Percentiles rank a stretch among this genome's conserved stretches.
These are phyloP conservation scores for Ceratobasidium sp. DNA, from an alignment of 1,284 basidiomycete genomes.

Conservation along the genomic window DNA sequence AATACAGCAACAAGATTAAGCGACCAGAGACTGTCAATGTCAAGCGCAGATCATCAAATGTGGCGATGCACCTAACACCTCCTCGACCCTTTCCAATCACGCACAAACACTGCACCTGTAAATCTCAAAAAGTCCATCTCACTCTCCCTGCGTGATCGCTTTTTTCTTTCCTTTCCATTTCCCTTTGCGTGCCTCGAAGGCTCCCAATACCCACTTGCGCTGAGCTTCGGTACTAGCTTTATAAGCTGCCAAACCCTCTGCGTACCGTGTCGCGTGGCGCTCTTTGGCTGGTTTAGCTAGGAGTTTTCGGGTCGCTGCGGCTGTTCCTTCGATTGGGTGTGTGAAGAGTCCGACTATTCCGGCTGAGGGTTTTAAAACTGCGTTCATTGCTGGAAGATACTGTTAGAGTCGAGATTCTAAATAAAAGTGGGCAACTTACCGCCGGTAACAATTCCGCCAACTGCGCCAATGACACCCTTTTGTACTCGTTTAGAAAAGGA, in stretches of 20 bases:
- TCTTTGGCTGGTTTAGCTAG: conserved; percentile 56
- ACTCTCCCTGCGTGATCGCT: conserved; percentile 11
- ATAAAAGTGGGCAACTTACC: conserved; percentile 59
- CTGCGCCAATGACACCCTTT: conserved; percentile 59
- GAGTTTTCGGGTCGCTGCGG: conserved; percentile 59
- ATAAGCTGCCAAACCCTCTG: conserved; percentile 61
- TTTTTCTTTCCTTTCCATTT: conserved; percentile 59
- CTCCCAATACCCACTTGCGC: conserved; percentile 58
- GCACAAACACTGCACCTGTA: background rate
- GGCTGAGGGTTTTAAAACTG: conserved; percentile 63
- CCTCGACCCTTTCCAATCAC: background rate
- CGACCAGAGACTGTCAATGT: background rate
- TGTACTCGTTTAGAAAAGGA: too few species aligned
- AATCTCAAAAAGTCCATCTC: background rate
- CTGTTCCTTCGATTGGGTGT: conserved; percentile 63
- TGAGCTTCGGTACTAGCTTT: conserved; percentile 57
- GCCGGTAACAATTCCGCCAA: conserved; percentile 65
- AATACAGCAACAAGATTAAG: background rate
- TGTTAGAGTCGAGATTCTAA: background rate
- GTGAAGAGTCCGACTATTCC: conserved; percentile 64
- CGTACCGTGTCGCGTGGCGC: conserved; percentile 59
- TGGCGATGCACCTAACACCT: background rate
- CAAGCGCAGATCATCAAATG: background rate
- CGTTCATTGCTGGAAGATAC: conserved; percentile 60
- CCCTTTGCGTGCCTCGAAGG: conserved; percentile 60